These are phyloP conservation scores for Melanomma pulvis-pyrius DNA, from an alignment of 495 filamentous ascomycete species.

Conservation along the genomic window DNA sequence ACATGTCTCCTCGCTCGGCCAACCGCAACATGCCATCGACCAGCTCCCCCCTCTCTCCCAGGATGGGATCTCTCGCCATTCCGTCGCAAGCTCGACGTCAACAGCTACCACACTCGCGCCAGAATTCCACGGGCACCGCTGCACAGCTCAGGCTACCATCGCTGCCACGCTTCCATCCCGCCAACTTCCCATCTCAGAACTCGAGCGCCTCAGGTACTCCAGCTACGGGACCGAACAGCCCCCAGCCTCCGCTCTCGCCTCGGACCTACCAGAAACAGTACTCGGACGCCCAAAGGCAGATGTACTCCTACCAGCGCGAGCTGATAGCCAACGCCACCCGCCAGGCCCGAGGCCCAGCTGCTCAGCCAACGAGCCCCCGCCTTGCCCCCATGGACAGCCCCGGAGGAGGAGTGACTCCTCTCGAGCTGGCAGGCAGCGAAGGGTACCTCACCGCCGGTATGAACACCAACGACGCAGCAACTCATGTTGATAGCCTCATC, in stretches of 20 bases:
- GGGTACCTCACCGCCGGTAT: conserved; percentile 42
- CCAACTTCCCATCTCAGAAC: conserved; percentile 43
- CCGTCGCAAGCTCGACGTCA: conserved; percentile 34
- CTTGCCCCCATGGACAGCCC: conserved; percentile 46
- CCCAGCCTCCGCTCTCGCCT: conserved; percentile 42
- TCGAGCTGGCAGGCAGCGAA: conserved; percentile 44
- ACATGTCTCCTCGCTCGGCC: conserved; percentile 22
- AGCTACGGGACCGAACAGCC: conserved; percentile 31
- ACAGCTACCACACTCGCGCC: conserved; percentile 18
- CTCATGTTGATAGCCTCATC: conserved; percentile 44
- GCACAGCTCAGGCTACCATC: conserved; percentile 43
- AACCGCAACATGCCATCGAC: conserved; percentile 20
- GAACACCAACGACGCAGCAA: conserved; percentile 21
- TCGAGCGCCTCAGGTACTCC: conserved; percentile 40
- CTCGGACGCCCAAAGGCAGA: conserved; percentile 47
- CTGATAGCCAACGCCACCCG: conserved; percentile 30
- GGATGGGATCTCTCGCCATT: conserved; percentile 35
- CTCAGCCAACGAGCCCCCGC: conserved; percentile 42
- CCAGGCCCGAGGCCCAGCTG: conserved; percentile 4
- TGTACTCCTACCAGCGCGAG: conserved; percentile 46
- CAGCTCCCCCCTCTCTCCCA: conserved; percentile 32
- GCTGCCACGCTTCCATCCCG: conserved; percentile 50
- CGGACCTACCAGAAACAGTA: conserved; percentile 40
- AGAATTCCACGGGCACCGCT: conserved; percentile 25
- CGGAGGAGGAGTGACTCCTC: conserved; percentile 47